Evolutionary conservation across 2,329 filamentous ascomycete species (phyloP), one percentile per base, ranked within the genome.

Genomic region (Fusarium albosuccineum): DNA sequence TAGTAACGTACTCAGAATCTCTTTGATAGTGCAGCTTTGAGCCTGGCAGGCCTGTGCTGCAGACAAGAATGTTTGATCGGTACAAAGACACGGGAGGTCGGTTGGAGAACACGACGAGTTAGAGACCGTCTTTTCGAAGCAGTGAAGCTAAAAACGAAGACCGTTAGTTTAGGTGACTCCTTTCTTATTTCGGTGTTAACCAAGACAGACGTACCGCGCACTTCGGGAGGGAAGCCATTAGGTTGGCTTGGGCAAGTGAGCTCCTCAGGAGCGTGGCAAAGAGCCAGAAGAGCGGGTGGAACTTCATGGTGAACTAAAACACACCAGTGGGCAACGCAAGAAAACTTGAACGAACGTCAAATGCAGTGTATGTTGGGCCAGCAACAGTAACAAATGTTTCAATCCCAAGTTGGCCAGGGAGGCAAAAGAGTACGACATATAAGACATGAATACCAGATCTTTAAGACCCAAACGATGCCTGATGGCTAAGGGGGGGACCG

Each of bases 21-120:
- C 26, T 13, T 46, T 46, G n/a, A 46, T 46, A 29, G 27, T 46
- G n/a, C 42, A 46, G 14, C n/a, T 46, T 16, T 46, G 42, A 27
- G 14, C 42, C 5, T 45, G 26, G 14, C 42, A 45, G 42, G 14
- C 26, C 26, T 30, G 42, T 14, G 30, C 14, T n/a, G 42, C 14
- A 14, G 8, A 14, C 6, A 45, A 27, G 27, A 46, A 46, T 9
- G 42, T 5, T 16, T 46, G 27, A 17, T 46, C 42, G 30, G 26
- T 29, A 10, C 42, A 46, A 46, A 46, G 27, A n/a, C 42, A 30
- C 30, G 42, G n/a, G 9, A 46, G 27, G 13, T 46, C 27, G n/a
- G 42, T 17, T 2, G 42, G 42, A 6, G 42, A 30, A 17, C 42
- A 46, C 6, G 27, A 46, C 17, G 42, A 29, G 27, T 46, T 30